Percentiles rank a stretch among this genome's conserved stretches.
Conservation (phyloP, 306 rosid species). For the Macrotyloma uniflorum region DNA sequence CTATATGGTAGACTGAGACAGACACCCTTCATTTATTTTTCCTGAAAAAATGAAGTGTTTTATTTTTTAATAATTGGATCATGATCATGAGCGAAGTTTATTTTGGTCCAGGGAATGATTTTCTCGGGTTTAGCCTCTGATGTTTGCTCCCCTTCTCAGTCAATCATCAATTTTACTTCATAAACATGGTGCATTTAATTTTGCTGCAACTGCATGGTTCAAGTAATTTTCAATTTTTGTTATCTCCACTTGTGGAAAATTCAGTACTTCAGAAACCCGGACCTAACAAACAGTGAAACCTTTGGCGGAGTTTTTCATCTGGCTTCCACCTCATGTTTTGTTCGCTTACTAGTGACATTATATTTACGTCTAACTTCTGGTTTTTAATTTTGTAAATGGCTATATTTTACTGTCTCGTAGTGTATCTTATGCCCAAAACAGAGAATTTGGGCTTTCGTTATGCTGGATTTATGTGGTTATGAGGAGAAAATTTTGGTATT, state of each 20-base stretch:
- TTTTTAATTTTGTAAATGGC: not conserved
- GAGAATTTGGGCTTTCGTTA: not conserved
- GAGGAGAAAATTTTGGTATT: not conserved
- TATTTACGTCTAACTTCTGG: not conserved
- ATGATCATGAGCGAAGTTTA: constrained; percentile 6
- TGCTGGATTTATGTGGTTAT: constrained; percentile 9
- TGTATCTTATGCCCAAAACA: not conserved
- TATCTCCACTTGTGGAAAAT: not conserved
- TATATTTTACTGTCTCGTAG: constrained; percentile 3
- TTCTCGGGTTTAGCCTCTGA: constrained; percentile 36
- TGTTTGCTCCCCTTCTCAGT: constrained; percentile 32
- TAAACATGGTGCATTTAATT: not conserved
- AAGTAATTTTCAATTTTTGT: constrained; percentile 14
- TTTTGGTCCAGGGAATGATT: constrained; percentile 4
- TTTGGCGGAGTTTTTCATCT: constrained; percentile 3
- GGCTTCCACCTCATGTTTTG: constrained; percentile 19
- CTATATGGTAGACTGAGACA: not conserved
- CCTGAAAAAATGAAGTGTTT: not conserved
- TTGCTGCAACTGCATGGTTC: not conserved
- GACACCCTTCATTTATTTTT: not conserved
- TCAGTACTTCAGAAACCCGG: constrained; percentile 4
- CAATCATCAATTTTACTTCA: constrained; percentile 12
- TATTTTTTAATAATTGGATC: not conserved
- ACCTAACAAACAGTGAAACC: not conserved
- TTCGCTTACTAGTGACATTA: not conserved